Evolutionary conservation across 1,284 basidiomycete genomes (phyloP).

Genomic region (Rugosomyces carneus): DNA sequence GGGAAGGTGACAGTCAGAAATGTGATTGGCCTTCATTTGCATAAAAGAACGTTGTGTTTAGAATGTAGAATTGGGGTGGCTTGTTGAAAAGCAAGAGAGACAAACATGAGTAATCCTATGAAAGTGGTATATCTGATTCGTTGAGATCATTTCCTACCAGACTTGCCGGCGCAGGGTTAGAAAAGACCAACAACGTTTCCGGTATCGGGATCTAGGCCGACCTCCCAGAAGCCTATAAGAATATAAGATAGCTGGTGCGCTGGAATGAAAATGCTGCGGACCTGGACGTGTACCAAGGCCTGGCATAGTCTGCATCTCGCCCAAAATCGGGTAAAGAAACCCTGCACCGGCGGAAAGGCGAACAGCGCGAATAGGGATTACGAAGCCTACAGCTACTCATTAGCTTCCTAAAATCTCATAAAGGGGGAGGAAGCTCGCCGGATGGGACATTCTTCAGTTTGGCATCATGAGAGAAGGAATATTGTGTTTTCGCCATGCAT

Average conservation of each 20-base stretch:
- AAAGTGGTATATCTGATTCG: slow-evolving; percentile 8
- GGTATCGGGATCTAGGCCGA: slow-evolving; percentile 68
- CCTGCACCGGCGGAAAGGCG: slow-evolving; percentile 90
- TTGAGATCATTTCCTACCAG: slow-evolving; percentile 10
- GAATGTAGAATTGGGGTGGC: no score
- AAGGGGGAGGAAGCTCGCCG: slow-evolving; percentile 27
- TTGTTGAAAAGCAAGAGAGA: background rate
- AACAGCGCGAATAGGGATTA: slow-evolving; percentile 87
- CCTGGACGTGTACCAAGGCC: slow-evolving; percentile 92
- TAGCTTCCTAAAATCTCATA: slow-evolving; percentile 14
- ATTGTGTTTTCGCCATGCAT: slow-evolving; percentile 99
- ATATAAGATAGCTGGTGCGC: slow-evolving; percentile 24
- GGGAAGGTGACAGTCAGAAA: no score
- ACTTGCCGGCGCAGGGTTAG: slow-evolving; percentile 29
- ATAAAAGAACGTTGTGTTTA: no score
- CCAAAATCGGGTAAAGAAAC: slow-evolving; percentile 92
- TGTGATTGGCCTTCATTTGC: no score
- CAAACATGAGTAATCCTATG: slow-evolving; percentile 6
- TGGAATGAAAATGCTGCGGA: slow-evolving; percentile 21
- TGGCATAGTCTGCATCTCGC: slow-evolving; percentile 98
- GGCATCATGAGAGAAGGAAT: slow-evolving; percentile 95
- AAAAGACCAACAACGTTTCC: slow-evolving; percentile 74
- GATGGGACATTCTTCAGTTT: slow-evolving; percentile 85
- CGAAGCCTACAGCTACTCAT: slow-evolving; percentile 59
- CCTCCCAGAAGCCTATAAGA: slow-evolving; percentile 72